Conservation (phyloP, 2,329 filamentous ascomycete species). For the Trichophyton equinum region DNA sequence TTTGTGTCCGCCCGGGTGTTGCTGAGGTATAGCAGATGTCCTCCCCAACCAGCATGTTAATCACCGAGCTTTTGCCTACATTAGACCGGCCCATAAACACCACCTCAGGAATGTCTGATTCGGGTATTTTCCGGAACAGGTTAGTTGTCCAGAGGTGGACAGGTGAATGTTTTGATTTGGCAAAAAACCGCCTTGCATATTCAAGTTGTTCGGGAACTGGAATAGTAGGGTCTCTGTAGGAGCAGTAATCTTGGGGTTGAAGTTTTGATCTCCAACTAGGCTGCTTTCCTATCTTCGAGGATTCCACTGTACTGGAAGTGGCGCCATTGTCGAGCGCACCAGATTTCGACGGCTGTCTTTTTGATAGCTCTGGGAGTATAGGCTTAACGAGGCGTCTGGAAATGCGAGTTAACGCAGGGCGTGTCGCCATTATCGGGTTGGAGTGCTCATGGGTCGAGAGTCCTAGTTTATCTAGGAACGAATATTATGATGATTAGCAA, state of each 20-base stretch:
- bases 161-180: conserved; percentile 35
- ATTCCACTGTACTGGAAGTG: background rate
- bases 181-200: conserved; percentile 37
- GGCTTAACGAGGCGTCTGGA: background rate
- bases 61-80: conserved; percentile 54
- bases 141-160: conserved; percentile 48
- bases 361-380: background rate
- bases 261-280: background rate
- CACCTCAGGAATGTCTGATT: conserved; percentile 44
- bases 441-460: background rate
- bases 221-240: conserved; percentile 40
- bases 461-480: background rate
- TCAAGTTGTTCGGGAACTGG: conserved; percentile 34
- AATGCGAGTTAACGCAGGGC: background rate
- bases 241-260: conserved; percentile 12
- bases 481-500: background rate
- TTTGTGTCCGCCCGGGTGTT: conserved; percentile 49
- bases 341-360: background rate
- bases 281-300: background rate
- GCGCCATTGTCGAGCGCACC: background rate
- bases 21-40: conserved; percentile 44
- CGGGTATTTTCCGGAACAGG: conserved; percentile 48
- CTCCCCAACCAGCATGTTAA: conserved; percentile 50
- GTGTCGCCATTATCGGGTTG: background rate
- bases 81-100: conserved; percentile 59